A percentile compares a stretch with the other conserved stretches of the same genome.
Conservation (phyloP, 768 basidiomycete species). For the Saitozyma sp. region DNA sequence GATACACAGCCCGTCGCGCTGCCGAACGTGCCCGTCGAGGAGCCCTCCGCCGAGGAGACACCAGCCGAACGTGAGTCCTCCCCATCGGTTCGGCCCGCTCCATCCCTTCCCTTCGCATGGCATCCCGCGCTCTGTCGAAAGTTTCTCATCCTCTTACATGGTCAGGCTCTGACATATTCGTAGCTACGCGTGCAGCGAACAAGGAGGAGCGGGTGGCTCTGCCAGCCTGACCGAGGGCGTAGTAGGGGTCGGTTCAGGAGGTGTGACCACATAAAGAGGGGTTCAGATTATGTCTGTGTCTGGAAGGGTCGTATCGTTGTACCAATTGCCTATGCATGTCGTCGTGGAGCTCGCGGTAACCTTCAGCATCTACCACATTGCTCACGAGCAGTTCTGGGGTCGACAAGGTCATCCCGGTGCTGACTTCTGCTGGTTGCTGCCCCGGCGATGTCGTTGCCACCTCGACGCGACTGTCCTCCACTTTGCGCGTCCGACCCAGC, state of each 20-base stretch:
- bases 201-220: constrained; percentile 23
- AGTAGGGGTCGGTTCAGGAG: not conserved
- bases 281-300: no score
- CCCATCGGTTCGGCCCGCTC: not conserved
- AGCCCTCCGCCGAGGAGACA: constrained; percentile 23
- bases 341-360: no score
- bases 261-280: no score
- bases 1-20: constrained; percentile 31
- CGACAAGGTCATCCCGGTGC: no score
- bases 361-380: no score
- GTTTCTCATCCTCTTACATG: not conserved
- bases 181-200: not conserved
- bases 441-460: no score
- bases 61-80: constrained; percentile 6
- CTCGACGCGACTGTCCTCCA: no score
- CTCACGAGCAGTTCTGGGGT: no score
- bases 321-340: no score
- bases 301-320: no score
- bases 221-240: constrained; percentile 11
- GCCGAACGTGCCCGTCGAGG: constrained; percentile 36
- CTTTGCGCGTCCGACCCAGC: no score
- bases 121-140: not conserved
- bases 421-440: no score
- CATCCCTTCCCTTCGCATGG: not conserved
- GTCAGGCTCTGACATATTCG: not conserved